Evolutionary conservation across 441 rosid species (phyloP).

Genomic region (Erodium trifolium): DNA sequence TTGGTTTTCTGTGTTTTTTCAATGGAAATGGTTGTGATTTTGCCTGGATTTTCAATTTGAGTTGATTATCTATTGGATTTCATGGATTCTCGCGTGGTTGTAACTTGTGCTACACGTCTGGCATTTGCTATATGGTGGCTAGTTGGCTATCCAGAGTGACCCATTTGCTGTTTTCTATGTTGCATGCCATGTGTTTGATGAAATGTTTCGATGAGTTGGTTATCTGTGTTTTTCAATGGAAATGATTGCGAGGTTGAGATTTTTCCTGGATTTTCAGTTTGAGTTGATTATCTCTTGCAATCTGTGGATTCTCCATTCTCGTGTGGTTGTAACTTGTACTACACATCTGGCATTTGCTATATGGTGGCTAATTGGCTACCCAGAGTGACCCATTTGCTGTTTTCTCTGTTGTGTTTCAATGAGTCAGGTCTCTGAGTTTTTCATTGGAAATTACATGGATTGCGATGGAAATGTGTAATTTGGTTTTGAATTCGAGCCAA

Average conservation of each 20-base stretch:
- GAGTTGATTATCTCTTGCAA: not conserved
- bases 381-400: not conserved
- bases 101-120: constrained; percentile 61
- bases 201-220: constrained; percentile 4
- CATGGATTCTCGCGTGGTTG: too few species aligned
- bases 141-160: not conserved
- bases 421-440: constrained; percentile 1
- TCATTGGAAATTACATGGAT: not conserved
- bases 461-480: not conserved
- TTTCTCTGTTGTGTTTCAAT: constrained; percentile 4
- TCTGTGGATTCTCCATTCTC: not conserved
- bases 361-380: not conserved
- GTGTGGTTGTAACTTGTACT: too few species aligned
- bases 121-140: constrained; percentile 64
- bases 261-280: not conserved
- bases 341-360: too few species aligned
- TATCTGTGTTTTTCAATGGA: not conserved
- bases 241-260: not conserved
- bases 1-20: not conserved
- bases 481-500: constrained; percentile 16
- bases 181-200: constrained; percentile 17
- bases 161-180: not conserved
- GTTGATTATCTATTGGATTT: too few species aligned
- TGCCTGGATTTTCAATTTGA: too few species aligned
- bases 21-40: not conserved